Percentiles rank a stretch among this genome's conserved stretches.
Conservation (phyloP, 495 filamentous ascomycete genomes). For the Hamigera avellanea region DNA sequence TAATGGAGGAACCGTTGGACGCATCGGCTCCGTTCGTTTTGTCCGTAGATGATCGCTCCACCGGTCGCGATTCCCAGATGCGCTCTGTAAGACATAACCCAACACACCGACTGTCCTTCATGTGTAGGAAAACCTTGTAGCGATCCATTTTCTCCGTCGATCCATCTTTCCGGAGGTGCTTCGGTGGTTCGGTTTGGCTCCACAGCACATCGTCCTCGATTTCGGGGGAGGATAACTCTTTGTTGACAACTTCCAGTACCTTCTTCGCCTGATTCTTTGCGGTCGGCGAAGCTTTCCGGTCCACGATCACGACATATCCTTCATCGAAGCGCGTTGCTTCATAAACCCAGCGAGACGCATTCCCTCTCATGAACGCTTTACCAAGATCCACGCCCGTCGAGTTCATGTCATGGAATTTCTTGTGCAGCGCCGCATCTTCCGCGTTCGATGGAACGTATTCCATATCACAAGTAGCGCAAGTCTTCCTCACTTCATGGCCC, state of each 20-base stretch:
- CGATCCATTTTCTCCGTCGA: slow-evolving; percentile 36
- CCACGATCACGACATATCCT: slow-evolving; percentile 45
- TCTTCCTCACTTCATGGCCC: slow-evolving; percentile 44
- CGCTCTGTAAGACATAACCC: slow-evolving; percentile 56
- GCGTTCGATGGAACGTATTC: slow-evolving; percentile 56
- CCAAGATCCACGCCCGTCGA: slow-evolving; percentile 52
- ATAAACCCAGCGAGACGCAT: slow-evolving; percentile 35
- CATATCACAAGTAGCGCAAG: slow-evolving; percentile 58
- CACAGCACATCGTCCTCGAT: slow-evolving; percentile 50
- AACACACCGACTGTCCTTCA: slow-evolving; percentile 51
- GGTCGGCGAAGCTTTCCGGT: slow-evolving; percentile 39
- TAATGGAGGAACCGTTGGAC: slow-evolving; percentile 33
- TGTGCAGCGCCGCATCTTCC: slow-evolving; percentile 54
- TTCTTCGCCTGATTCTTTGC: slow-evolving; percentile 47
- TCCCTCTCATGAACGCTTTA: slow-evolving; percentile 39
- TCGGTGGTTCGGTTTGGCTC: slow-evolving; percentile 36
- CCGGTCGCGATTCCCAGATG: slow-evolving; percentile 44
- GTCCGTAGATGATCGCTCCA: slow-evolving; percentile 22
- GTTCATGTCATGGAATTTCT: slow-evolving; percentile 57
- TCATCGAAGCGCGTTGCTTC: slow-evolving; percentile 35
- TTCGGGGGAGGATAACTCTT: slow-evolving; percentile 51
- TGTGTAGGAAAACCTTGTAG: slow-evolving; percentile 54
- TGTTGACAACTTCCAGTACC: slow-evolving; percentile 55
- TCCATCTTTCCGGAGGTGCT: slow-evolving; percentile 18
- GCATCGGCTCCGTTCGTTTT: slow-evolving; percentile 11